phyloP scores from a whole-genome alignment of 305 asterid genomes.

The Plantago lanceolata region DNA sequence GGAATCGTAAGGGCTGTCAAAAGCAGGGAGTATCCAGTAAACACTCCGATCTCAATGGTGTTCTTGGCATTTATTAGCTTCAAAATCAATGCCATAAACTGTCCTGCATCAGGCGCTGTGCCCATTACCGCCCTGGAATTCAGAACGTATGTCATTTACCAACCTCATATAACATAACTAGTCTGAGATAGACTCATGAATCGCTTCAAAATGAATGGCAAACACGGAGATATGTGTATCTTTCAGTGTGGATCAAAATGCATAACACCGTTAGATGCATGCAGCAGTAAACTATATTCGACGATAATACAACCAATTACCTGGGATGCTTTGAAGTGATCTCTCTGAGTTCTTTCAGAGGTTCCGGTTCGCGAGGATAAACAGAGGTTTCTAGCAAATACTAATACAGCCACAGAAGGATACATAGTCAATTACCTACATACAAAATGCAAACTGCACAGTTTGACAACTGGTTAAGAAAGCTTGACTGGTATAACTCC shows the following conservation, averaged over 20 bases:
- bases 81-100: constrained; percentile 34
- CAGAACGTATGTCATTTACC: neutral
- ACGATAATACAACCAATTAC: neutral
- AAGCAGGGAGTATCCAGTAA: constrained; percentile 49
- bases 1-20: constrained; percentile 47
- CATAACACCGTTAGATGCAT: neutral
- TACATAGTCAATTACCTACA: too few species aligned
- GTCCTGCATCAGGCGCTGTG: constrained; percentile 45
- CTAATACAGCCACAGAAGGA: constrained; percentile 9
- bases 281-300: neutral
- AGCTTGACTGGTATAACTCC: constrained; percentile 28
- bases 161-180: too few species aligned
- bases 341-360: constrained; percentile 47
- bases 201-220: too few species aligned
- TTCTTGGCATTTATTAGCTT: constrained; percentile 33
- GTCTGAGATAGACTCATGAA: too few species aligned
- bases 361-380: constrained; percentile 35
- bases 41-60: constrained; percentile 49
- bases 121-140: constrained; percentile 28
- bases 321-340: constrained; percentile 24
- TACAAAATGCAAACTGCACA: neutral
- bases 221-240: neutral
- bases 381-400: constrained; percentile 36
- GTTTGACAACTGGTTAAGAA: neutral
- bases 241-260: neutral